Evolutionary conservation across 306 rosid genomes (phyloP).

Genomic region (Vachellia pachyceras): DNA sequence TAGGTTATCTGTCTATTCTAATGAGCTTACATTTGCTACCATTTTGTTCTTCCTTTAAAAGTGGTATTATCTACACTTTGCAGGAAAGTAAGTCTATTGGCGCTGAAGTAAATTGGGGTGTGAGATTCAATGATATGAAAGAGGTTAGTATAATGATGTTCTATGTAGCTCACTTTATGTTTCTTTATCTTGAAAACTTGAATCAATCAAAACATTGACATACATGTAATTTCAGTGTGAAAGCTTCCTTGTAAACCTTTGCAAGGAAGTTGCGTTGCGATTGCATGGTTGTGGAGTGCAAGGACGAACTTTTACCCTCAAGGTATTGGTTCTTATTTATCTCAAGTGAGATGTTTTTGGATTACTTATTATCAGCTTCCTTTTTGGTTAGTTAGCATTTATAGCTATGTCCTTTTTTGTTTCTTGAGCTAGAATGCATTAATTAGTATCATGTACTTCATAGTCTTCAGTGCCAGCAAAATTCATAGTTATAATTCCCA

Average conservation of each 20-base stretch:
- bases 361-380: constrained; percentile 34
- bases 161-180: constrained; percentile 21
- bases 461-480: constrained; percentile 25
- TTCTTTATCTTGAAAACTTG: constrained; percentile 21
- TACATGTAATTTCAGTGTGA: constrained; percentile 62
- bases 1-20: constrained; percentile 22
- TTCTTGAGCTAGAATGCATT: constrained; percentile 28
- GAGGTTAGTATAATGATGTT: constrained; percentile 65
- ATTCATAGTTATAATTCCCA: constrained; percentile 22
- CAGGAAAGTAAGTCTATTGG: constrained; percentile 92
- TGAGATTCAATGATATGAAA: constrained; percentile 80
- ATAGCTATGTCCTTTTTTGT: constrained; percentile 24
- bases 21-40: constrained; percentile 26
- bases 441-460: constrained; percentile 25
- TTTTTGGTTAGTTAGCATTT: constrained; percentile 30
- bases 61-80: constrained; percentile 44
- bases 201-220: constrained; percentile 47
- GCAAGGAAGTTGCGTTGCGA: constrained; percentile 89
- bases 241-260: constrained; percentile 71
- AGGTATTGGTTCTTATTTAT: constrained; percentile 53
- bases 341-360: constrained; percentile 25
- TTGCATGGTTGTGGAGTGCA: constrained; percentile 77
- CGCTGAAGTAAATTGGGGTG: constrained; percentile 99
- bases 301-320: constrained; percentile 88
- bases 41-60: constrained; percentile 17